Percentiles rank a stretch among this genome's conserved stretches.
Evolutionary conservation across 768 basidiomycete species (phyloP).

Genomic region (Cubamyces sp.): DNA sequence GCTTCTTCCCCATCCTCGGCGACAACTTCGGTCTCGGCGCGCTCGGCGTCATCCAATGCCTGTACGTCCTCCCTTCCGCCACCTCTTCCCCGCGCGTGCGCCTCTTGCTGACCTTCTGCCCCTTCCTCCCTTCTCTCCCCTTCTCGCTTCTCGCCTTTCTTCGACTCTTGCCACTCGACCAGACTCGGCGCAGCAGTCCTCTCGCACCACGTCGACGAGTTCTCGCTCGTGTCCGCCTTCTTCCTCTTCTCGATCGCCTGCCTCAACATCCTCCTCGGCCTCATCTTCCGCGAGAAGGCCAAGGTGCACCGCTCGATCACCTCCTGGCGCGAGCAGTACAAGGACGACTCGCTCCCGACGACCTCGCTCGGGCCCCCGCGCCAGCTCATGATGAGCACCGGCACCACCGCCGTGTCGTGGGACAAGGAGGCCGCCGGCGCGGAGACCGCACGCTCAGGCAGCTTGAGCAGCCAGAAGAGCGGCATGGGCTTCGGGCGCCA

Average conservation of each 20-base stretch:
- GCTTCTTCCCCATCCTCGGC: slow-evolving; percentile 87
- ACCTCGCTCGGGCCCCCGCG: slow-evolving; percentile 30
- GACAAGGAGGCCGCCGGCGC: slow-evolving; percentile 24
- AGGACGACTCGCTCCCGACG: slow-evolving; percentile 58
- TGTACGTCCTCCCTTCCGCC: slow-evolving; percentile 35
- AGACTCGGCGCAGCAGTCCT: slow-evolving; percentile 61
- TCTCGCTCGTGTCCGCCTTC: slow-evolving; percentile 90
- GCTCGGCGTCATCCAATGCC: slow-evolving; percentile 84
- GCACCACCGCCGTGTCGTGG: slow-evolving; percentile 37
- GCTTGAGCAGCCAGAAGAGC: slow-evolving; percentile 25
- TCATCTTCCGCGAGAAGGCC: slow-evolving; percentile 73
- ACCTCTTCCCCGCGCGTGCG: too few relatives aligned
- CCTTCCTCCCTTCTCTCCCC: neutral
- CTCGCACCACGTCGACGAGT: slow-evolving; percentile 73
- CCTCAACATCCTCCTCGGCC: slow-evolving; percentile 72
- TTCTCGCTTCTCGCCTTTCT: neutral
- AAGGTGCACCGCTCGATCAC: slow-evolving; percentile 69
- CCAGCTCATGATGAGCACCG: slow-evolving; percentile 21
- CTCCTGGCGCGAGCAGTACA: slow-evolving; percentile 65
- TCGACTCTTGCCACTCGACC: neutral
- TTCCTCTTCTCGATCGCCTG: slow-evolving; percentile 91
- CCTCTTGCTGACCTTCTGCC: neutral
- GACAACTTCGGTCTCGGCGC: slow-evolving; percentile 84
- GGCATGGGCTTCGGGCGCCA: slow-evolving; percentile 82
- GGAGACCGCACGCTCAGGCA: slow-evolving; percentile 27